A percentile compares a stretch with the other conserved stretches of the same genome.
These are phyloP conservation scores for Clitopilus passeckerianus DNA, from an alignment of 768 basidiomycete genomes.

Conservation along the genomic window DNA sequence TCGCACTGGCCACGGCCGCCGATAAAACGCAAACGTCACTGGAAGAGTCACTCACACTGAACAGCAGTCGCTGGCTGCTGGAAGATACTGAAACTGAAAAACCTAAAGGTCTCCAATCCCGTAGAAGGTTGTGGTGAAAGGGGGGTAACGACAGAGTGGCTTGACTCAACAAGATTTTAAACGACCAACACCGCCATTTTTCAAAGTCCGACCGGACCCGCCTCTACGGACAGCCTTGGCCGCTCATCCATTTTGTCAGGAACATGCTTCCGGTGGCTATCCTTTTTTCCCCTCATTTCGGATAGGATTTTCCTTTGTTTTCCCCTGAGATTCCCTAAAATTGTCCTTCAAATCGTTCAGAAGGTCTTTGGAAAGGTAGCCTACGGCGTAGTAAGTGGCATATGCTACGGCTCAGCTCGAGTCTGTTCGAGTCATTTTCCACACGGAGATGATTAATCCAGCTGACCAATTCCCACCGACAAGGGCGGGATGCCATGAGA, in stretches of 20 bases:
- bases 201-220: slow-evolving; percentile 1
- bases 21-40: neutral
- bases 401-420: neutral
- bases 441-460: neutral
- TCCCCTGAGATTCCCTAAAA: neutral
- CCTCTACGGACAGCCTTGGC: neutral
- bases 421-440: slow-evolving; percentile 3
- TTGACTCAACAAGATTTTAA: neutral
- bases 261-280: neutral
- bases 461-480: neutral
- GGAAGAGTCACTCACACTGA: slow-evolving; percentile 2
- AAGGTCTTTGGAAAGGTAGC: neutral
- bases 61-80: neutral
- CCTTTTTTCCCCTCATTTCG: neutral
- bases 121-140: neutral
- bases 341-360: neutral
- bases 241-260: neutral
- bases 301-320: neutral
- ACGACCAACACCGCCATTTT: neutral
- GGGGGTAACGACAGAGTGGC: neutral
- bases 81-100: neutral
- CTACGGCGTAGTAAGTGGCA: neutral
- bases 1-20: neutral
- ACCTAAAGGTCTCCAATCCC: neutral
- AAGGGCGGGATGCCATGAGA: neutral